A percentile compares a stretch with the other conserved stretches of the same genome.
Evolutionary conservation across 202 grass and related monocot species (phyloP).

Genomic region (Musa balbisiana): DNA sequence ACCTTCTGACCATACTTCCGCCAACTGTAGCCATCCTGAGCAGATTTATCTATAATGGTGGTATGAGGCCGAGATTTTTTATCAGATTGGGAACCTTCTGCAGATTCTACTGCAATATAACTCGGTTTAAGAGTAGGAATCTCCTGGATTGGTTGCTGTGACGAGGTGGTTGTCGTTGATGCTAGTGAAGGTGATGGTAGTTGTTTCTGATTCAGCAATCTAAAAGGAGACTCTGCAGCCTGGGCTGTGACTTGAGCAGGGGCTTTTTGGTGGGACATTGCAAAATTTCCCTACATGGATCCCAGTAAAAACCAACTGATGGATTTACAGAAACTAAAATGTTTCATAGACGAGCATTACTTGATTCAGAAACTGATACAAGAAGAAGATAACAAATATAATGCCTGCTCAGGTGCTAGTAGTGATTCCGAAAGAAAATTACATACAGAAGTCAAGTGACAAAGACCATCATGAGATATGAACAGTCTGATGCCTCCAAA

Average conservation of each 20-base stretch:
- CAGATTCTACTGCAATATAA: constrained; percentile 18
- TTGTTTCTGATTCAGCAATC: constrained; percentile 42
- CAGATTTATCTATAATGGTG: constrained; percentile 57
- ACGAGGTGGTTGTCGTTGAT: constrained; percentile 12
- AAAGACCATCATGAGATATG: too few relatives aligned
- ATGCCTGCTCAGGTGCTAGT: too few relatives aligned
- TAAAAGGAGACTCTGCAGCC: constrained; percentile 61
- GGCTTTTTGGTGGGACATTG: constrained; percentile 87
- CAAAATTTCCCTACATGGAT: constrained; percentile 58
- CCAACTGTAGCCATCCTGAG: constrained; percentile 90
- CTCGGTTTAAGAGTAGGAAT: constrained; percentile 25
- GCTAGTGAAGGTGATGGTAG: constrained; percentile 38
- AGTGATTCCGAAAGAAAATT: too few relatives aligned
- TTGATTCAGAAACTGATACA: neutral
- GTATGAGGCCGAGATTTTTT: constrained; percentile 30
- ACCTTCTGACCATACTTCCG: constrained; percentile 97
- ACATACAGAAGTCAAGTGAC: too few relatives aligned
- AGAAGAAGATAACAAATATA: neutral
- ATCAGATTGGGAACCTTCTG: constrained; percentile 40
- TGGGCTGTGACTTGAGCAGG: constrained; percentile 92
- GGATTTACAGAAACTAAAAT: neutral
- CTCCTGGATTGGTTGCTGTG: constrained; percentile 33
- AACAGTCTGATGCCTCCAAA: too few relatives aligned
- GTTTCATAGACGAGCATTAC: neutral
- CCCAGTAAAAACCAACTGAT: neutral